Evolutionary conservation across 352 stramenopile genomes (phyloP).

Genomic region (Blastocystis sp.): DNA sequence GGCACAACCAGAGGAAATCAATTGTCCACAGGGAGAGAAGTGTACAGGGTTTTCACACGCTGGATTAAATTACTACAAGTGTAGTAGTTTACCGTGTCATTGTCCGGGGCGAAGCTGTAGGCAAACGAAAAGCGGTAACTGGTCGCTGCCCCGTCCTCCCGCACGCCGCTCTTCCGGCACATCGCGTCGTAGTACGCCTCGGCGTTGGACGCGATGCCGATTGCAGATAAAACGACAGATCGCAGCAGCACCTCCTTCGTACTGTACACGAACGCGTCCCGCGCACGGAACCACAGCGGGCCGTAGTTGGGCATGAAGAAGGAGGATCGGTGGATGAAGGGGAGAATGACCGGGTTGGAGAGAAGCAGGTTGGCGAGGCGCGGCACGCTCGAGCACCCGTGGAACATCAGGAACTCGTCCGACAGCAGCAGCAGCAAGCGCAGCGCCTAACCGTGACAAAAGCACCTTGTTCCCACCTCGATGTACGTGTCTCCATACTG

Average conservation of each 20-base stretch:
- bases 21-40: background rate
- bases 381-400: background rate
- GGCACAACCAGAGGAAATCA: background rate
- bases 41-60: background rate
- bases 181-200: constrained; percentile 51
- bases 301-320: constrained; percentile 51
- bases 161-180: background rate
- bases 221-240: background rate
- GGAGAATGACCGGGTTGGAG: background rate
- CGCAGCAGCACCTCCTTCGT: constrained; percentile 11
- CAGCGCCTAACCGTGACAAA: background rate
- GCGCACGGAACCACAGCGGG: constrained; percentile 36
- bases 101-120: background rate
- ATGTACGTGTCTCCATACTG: constrained; percentile 66
- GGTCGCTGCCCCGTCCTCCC: too few relatives aligned
- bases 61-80: background rate
- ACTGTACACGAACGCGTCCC: background rate
- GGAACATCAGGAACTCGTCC: constrained; percentile 33
- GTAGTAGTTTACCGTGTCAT: background rate
- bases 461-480: background rate
- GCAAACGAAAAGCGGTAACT: constrained; percentile 11
- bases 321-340: constrained; percentile 12
- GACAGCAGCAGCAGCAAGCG: constrained; percentile 56
- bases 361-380: background rate
- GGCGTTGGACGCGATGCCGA: constrained; percentile 15